Evolutionary conservation across 2,329 filamentous ascomycete species (phyloP), one percentile per base, ranked within the genome.

Genomic region (Microsporum audouinii): DNA sequence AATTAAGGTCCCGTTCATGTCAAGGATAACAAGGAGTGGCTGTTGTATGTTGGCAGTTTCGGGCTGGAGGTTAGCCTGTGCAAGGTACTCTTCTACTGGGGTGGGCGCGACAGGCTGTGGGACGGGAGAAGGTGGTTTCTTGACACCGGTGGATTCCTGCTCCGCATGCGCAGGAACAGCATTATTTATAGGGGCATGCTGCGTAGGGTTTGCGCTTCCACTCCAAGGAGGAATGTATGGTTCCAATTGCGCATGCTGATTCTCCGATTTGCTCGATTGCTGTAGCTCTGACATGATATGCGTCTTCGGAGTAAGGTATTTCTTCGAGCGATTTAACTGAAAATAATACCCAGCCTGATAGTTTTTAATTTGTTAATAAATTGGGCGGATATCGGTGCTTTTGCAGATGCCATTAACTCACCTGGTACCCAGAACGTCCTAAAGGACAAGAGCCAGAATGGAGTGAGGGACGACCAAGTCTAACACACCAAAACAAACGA

Each of bases 1-100:
- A 62, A 97, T 81, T 8, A 99, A 80, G 0, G 92, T 96, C 64
- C 94, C 94, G 72, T 97, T 99, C 41, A 99, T 82, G 74, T 99
- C 94, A 64, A 97, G 83, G 55, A 97, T 83, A 58, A 99, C 79
- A 27, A 99, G 84, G 38, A 96, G 80, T 14, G 81, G 82, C 45
- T 83, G 83, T 0, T 85, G 81, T 0, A 72, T 58, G 0, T 72
- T 43, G 2, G 82, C 73, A 14, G 66, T 65, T 33, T 71, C 67
- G 0, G 83, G 78, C 0, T 75, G 67, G 12, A 75, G 66, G 3
- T 75, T 70, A 1, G 87, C 78, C 59, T 80, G 79, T 2, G 69
- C 60, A n/a, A 89, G 75, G 73, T 95, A 95, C 55, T 73, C 69
- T 0, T 73, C 53, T 0, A 81, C 81, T 0, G 88, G 84, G 0